Percentiles rank a stretch among this genome's conserved stretches.
Conservation (phyloP, 345 rosid species). For the Orychophragmus violaceus region DNA sequence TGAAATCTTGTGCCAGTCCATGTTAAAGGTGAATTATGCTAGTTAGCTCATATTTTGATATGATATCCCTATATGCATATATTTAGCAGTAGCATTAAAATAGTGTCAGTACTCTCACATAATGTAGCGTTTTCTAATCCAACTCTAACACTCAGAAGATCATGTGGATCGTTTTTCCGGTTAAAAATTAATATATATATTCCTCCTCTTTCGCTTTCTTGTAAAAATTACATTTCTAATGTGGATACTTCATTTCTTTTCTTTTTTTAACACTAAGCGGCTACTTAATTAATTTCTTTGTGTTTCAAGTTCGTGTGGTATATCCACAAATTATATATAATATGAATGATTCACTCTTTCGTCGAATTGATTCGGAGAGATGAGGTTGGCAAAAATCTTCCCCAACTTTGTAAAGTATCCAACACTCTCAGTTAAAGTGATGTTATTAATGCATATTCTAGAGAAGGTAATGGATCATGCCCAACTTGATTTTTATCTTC, state of each 20-base stretch:
- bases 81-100: no score
- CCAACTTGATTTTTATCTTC: conserved; percentile 7
- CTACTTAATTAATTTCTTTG: background rate
- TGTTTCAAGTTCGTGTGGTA: background rate
- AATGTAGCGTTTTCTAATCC: background rate
- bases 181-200: background rate
- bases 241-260: no score
- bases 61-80: no score
- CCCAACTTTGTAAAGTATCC: conserved; percentile 25
- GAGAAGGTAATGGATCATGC: conserved; percentile 19
- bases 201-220: background rate
- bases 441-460: conserved; percentile 10
- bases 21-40: no score
- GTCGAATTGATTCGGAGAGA: background rate
- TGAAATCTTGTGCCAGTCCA: no score
- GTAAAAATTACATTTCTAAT: background rate
- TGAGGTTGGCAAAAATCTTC: conserved; percentile 7
- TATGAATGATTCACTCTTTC: background rate
- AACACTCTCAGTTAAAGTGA: conserved; percentile 3
- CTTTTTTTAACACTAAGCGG: no score
- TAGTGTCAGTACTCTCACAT: no score
- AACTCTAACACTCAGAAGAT: background rate
- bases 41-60: no score
- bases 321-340: background rate
- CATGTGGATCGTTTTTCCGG: background rate